Evolutionary conservation across 2,329 filamentous ascomycete genomes (phyloP).

Genomic region (Dryadomyces quercivorus): DNA sequence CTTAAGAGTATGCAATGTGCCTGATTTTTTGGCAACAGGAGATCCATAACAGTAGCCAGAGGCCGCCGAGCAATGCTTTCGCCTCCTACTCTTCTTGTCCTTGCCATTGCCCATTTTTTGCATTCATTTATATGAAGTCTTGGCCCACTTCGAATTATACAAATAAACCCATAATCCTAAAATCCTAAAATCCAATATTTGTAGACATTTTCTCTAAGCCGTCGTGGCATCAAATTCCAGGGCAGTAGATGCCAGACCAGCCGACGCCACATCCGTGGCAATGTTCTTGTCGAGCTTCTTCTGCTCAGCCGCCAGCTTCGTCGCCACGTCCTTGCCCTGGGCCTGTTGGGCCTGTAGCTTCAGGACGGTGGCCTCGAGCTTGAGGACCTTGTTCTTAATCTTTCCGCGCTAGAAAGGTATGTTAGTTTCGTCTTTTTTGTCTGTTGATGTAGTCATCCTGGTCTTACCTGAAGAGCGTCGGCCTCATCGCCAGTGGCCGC

Average conservation of each 20-base stretch:
- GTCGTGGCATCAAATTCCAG: slow-evolving; percentile 20
- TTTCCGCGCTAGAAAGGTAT: slow-evolving; percentile 23
- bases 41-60: too few relatives aligned
- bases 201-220: neutral
- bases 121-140: neutral
- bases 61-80: too few relatives aligned
- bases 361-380: slow-evolving; percentile 31
- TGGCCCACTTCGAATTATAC: neutral
- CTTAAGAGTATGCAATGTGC: too few relatives aligned
- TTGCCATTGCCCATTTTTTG: neutral
- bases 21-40: too few relatives aligned
- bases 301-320: slow-evolving; percentile 26
- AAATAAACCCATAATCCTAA: neutral
- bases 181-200: neutral
- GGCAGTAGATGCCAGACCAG: slow-evolving; percentile 24
- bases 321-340: slow-evolving; percentile 25
- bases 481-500: slow-evolving; percentile 24
- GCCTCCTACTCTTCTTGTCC: too few relatives aligned
- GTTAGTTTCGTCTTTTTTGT: neutral
- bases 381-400: slow-evolving; percentile 38
- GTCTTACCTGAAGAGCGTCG: slow-evolving; percentile 25
- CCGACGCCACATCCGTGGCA: slow-evolving; percentile 23
- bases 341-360: slow-evolving; percentile 31
- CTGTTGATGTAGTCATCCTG: neutral
- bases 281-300: slow-evolving; percentile 35